These are phyloP conservation scores for Perkinsus marinus DNA, from an alignment of 169 alveolate species.

Conservation along the genomic window DNA sequence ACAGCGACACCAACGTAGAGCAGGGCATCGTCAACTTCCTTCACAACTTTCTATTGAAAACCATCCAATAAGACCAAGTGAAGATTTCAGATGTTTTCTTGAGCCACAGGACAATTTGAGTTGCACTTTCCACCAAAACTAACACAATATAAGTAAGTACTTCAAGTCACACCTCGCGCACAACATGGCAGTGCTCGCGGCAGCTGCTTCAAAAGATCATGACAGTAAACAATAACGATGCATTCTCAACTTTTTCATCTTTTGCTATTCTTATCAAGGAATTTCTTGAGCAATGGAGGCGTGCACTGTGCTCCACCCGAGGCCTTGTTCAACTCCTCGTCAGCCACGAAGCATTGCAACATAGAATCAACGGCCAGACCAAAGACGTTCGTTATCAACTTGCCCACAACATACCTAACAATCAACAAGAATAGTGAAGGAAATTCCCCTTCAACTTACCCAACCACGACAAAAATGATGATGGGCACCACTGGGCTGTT, in stretches of 20 bases:
- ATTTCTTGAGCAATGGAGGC: background rate
- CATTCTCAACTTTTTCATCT: background rate
- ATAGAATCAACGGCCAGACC: constrained; percentile 31
- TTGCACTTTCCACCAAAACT: too few species aligned
- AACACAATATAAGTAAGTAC: too few species aligned
- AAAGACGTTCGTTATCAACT: constrained; percentile 32
- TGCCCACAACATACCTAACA: constrained; percentile 16
- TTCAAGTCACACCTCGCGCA: background rate
- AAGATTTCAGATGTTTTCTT: too few species aligned
- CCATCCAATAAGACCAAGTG: too few species aligned
- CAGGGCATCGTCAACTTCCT: background rate
- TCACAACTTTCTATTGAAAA: too few species aligned
- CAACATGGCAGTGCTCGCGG: background rate
- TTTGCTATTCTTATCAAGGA: background rate
- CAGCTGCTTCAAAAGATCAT: background rate
- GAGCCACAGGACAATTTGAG: too few species aligned
- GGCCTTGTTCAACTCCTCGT: constrained; percentile 14
- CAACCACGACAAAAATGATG: background rate
- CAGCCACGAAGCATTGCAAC: constrained; percentile 31
- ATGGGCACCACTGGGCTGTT: background rate
- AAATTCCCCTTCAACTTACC: background rate
- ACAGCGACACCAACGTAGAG: background rate
- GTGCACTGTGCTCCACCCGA: background rate
- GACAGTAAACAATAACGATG: background rate
- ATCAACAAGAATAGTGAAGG: too few species aligned